Evolutionary conservation across 2,329 filamentous ascomycete genomes (phyloP).

Genomic region (Torrubiella hemipterigena): DNA sequence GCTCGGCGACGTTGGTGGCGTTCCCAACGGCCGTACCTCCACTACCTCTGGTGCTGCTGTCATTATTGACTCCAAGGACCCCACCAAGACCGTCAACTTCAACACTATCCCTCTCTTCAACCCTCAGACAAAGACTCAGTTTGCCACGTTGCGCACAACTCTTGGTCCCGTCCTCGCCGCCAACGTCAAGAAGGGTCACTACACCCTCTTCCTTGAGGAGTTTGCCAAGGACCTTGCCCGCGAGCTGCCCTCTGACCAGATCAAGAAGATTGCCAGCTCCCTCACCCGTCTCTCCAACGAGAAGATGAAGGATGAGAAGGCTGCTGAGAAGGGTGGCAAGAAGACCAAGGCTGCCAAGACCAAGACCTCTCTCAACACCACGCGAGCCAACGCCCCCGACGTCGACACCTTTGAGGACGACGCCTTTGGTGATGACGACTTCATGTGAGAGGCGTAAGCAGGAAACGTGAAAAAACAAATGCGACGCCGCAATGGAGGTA

Average conservation of each 20-base stretch:
- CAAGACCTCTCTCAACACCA: conserved; percentile 70
- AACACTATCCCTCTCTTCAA: conserved; percentile 75
- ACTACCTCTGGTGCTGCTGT: conserved; percentile 54
- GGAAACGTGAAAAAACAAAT: background rate
- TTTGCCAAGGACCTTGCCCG: conserved; percentile 79
- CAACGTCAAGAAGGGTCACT: conserved; percentile 81
- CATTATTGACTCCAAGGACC: conserved; percentile 59
- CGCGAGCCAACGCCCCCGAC: conserved; percentile 51
- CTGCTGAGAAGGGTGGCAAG: conserved; percentile 85
- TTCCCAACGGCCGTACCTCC: conserved; percentile 53
- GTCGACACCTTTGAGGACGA: conserved; percentile 71
- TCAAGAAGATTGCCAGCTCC: conserved; percentile 86
- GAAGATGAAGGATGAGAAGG: conserved; percentile 98
- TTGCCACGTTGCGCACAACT: conserved; percentile 64
- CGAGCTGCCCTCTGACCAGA: conserved; percentile 81
- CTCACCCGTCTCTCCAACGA: conserved; percentile 90
- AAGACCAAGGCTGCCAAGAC: conserved; percentile 96
- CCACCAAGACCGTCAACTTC: conserved; percentile 70
- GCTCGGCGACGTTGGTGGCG: conserved; percentile 65
- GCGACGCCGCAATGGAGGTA: too few species aligned
- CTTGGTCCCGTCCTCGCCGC: conserved; percentile 65
- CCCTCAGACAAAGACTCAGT: conserved; percentile 76
- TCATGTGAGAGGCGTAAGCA: conserved; percentile 4
- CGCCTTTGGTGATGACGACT: conserved; percentile 52
- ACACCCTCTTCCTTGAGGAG: conserved; percentile 80